These are phyloP conservation scores for Schoenoplectus tabernaemontani DNA, from an alignment of 202 grass and related monocot species.

Conservation along the genomic window DNA sequence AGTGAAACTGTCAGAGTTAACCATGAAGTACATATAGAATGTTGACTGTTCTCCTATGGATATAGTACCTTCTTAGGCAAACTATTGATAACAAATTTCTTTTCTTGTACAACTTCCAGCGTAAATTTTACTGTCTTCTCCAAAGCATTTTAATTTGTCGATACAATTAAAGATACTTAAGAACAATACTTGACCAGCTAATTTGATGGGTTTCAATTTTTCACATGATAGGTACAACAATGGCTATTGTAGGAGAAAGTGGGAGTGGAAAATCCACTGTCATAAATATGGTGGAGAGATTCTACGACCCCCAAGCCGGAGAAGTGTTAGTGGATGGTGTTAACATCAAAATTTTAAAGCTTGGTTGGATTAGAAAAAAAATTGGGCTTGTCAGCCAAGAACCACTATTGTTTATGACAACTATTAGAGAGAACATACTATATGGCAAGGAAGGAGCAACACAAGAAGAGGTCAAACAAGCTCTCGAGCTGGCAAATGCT, in stretches of 20 bases:
- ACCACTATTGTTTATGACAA: constrained; percentile 68
- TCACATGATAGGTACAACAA: constrained; percentile 36
- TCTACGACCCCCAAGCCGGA: constrained; percentile 74
- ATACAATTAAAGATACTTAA: not conserved
- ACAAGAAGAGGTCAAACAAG: constrained; percentile 61
- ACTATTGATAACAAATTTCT: not conserved
- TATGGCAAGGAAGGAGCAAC: constrained; percentile 82
- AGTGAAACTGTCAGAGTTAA: not conserved
- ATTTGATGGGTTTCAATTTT: not conserved
- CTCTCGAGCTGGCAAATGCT: constrained; percentile 68
- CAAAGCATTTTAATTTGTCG: not conserved
- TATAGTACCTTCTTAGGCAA: not conserved
- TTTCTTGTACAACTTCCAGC: not conserved
- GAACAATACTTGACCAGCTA: not conserved
- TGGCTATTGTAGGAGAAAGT: constrained; percentile 88
- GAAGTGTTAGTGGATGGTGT: constrained; percentile 69
- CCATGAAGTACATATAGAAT: not conserved
- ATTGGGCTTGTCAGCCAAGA: constrained; percentile 88
- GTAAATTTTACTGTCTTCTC: not conserved
- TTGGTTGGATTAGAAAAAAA: constrained; percentile 57
- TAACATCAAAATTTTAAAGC: constrained; percentile 58
- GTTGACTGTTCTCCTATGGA: not conserved
- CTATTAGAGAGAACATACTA: constrained; percentile 74
- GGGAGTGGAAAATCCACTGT: constrained; percentile 80
- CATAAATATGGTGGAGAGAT: constrained; percentile 70